A percentile compares a stretch with the other conserved stretches of the same genome.
phyloP scores from a whole-genome alignment of 2,329 filamentous ascomycete genomes.

The Xylaria sp. region DNA sequence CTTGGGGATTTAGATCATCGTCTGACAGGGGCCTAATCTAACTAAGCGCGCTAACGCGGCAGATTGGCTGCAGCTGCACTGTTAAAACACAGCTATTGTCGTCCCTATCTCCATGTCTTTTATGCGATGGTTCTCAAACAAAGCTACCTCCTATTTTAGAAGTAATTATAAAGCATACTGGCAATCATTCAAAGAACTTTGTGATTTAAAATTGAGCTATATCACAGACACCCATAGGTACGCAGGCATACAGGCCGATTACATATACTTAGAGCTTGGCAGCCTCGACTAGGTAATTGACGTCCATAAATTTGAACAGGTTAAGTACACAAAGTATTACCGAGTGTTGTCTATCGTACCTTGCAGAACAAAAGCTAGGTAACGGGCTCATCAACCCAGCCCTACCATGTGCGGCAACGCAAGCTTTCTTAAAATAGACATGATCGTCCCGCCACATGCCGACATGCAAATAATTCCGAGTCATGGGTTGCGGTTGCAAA shows the following conservation, averaged over 20 bases:
- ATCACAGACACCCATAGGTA: not conserved
- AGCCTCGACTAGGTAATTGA: not conserved
- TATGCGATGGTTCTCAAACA: not conserved
- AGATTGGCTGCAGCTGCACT: slow-evolving; percentile 22
- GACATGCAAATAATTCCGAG: not conserved
- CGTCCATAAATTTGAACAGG: not conserved
- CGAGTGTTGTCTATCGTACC: slow-evolving; percentile 1
- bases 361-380: not conserved
- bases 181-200: not conserved
- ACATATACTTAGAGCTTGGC: not conserved
- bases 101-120: not conserved
- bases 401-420: slow-evolving; percentile 15
- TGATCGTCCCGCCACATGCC: slow-evolving; percentile 14
- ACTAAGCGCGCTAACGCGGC: slow-evolving; percentile 28
- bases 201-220: not conserved
- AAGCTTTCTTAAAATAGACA: slow-evolving; percentile 17
- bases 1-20: slow-evolving; percentile 8
- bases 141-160: not conserved
- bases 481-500: not conserved
- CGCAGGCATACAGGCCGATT: not conserved
- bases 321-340: not conserved
- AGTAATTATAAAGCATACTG: not conserved
- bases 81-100: not conserved
- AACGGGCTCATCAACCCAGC: slow-evolving; percentile 2
- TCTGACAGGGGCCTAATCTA: slow-evolving; percentile 20